Evolutionary conservation across 345 rosid species (phyloP).

Genomic region (Anastatica hierochuntica): DNA sequence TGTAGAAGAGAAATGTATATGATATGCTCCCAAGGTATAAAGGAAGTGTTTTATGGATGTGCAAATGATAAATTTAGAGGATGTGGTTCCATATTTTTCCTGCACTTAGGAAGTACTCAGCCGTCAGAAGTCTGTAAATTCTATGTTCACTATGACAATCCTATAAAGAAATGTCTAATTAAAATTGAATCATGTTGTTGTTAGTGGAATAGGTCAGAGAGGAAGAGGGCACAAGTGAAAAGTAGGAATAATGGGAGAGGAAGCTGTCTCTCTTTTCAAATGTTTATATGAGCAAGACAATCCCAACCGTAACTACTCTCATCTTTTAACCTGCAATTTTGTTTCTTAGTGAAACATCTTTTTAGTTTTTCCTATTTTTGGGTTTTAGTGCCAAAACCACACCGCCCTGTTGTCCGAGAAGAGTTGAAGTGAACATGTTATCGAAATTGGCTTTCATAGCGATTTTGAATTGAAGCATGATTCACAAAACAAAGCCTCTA

Average conservation of each 20-base stretch:
- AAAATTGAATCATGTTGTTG: neutral
- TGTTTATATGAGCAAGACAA: constrained; percentile 81
- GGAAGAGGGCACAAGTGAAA: constrained; percentile 42
- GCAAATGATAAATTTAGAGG: constrained; percentile 86
- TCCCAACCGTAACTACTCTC: constrained; percentile 60
- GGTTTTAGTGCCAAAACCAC: constrained; percentile 41
- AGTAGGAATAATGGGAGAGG: constrained; percentile 67
- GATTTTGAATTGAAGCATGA: too few species aligned
- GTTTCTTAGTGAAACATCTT: neutral
- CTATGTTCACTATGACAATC: neutral
- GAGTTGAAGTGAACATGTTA: too few species aligned
- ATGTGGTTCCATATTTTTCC: constrained; percentile 62
- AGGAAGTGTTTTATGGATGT: constrained; percentile 68
- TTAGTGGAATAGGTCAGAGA: constrained; percentile 25
- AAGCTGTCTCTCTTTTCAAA: constrained; percentile 59
- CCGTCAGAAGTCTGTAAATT: constrained; percentile 20
- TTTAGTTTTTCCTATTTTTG: neutral
- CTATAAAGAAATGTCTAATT: neutral
- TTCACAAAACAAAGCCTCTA: too few species aligned
- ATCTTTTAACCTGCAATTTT: neutral
- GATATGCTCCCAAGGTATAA: constrained; percentile 32
- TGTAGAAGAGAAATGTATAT: neutral
- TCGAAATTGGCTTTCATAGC: too few species aligned
- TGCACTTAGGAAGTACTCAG: constrained; percentile 39
- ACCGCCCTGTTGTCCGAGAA: constrained; percentile 31